Percentiles rank a stretch among this genome's conserved stretches.
Evolutionary conservation across 768 basidiomycete genomes (phyloP).

Genomic region (Nevesoporus exiguus): DNA sequence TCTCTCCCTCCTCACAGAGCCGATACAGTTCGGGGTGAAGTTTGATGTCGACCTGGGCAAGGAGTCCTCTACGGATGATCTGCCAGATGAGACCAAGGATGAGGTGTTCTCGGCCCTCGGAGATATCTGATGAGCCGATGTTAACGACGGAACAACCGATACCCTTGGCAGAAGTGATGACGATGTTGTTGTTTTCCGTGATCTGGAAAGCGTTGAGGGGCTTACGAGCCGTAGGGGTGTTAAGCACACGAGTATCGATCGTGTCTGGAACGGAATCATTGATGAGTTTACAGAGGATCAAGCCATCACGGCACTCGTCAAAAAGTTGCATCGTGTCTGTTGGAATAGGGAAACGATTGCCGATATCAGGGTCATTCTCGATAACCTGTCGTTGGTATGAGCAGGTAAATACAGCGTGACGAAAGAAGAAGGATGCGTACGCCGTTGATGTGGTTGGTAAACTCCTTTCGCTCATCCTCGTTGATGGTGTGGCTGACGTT

Average conservation of each 20-base stretch:
- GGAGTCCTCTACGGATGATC: constrained; percentile 89
- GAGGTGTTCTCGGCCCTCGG: constrained; percentile 92
- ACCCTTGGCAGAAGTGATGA: constrained; percentile 95
- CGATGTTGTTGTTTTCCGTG: constrained; percentile 99
- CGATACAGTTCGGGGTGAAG: constrained; percentile 95
- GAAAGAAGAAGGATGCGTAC: constrained; percentile 45
- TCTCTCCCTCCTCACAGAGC: constrained; percentile 95
- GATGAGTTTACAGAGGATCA: constrained; percentile 97
- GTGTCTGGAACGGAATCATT: constrained; percentile 99
- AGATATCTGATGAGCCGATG: constrained; percentile 89
- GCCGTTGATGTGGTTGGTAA: constrained; percentile 97
- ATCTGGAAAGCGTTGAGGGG: constrained; percentile 97
- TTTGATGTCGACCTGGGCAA: constrained; percentile 97
- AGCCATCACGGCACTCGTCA: constrained; percentile 92
- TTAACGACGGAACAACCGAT: constrained; percentile 99
- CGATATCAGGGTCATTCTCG: constrained; percentile 85
- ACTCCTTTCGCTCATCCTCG: constrained; percentile 91
- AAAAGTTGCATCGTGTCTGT: constrained; percentile 98
- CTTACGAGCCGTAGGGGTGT: constrained; percentile 78
- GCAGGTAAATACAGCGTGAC: neutral
- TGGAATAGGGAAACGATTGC: constrained; percentile 81
- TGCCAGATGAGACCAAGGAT: constrained; percentile 99
- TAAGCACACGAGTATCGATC: constrained; percentile 96
- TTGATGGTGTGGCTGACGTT: constrained; percentile 97
- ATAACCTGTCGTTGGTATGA: constrained; percentile 60